Percentiles rank a stretch among this genome's conserved stretches.
Conservation (phyloP, 805 yeast genomes). For the Candida quercuum region DNA sequence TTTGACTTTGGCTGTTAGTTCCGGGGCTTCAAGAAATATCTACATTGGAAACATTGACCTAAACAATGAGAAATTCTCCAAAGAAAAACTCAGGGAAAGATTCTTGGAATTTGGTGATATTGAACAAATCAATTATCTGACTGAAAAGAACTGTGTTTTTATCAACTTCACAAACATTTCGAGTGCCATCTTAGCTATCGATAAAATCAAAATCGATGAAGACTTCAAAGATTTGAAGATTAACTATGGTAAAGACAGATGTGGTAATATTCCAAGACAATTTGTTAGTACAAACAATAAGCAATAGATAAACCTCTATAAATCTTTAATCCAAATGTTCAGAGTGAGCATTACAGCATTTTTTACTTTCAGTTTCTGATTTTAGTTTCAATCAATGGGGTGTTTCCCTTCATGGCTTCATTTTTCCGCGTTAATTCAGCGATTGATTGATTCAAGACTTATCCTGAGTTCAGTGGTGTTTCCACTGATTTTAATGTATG, state of each 20-base stretch:
- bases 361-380: no score
- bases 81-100: constrained; percentile 59
- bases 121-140: constrained; percentile 86
- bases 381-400: no score
- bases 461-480: no score
- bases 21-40: constrained; percentile 91
- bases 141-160: constrained; percentile 32
- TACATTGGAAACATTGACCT: constrained; percentile 72
- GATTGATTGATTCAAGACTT: no score
- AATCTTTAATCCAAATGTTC: no score
- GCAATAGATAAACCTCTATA: not conserved
- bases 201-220: constrained; percentile 74
- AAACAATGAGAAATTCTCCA: constrained; percentile 34
- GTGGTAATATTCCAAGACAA: constrained; percentile 90
- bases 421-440: no score
- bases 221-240: constrained; percentile 71
- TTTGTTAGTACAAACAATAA: constrained; percentile 25
- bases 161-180: constrained; percentile 58
- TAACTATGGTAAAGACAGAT: constrained; percentile 90
- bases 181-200: constrained; percentile 87
- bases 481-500: no score
- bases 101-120: constrained; percentile 87
- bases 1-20: constrained; percentile 80
- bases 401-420: no score
- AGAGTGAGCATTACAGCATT: no score